These are phyloP conservation scores for Fusarium fracticaudum DNA, from an alignment of 2,329 filamentous ascomycete species.

Conservation along the genomic window DNA sequence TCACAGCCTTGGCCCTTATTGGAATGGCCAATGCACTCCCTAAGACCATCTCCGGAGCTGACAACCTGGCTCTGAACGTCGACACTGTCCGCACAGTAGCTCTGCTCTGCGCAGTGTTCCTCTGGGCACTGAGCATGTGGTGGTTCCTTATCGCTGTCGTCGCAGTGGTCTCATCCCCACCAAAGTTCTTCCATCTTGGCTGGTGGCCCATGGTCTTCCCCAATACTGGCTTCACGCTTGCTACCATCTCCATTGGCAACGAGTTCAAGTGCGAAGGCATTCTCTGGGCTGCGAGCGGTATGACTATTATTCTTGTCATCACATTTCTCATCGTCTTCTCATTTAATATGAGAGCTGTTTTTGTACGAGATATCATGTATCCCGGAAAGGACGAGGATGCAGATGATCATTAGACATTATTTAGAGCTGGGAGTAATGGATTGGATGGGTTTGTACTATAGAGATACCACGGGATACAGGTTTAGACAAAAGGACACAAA, in stretches of 20 bases:
- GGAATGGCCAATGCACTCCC: slow-evolving; percentile 66
- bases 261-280: slow-evolving; percentile 57
- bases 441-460: slow-evolving; percentile 1
- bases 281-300: slow-evolving; percentile 58
- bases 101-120: slow-evolving; percentile 61
- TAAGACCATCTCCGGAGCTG: slow-evolving; percentile 55
- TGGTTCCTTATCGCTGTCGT: slow-evolving; percentile 60
- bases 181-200: slow-evolving; percentile 65
- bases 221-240: slow-evolving; percentile 68
- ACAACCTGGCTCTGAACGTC: slow-evolving; percentile 54
- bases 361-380: slow-evolving; percentile 65
- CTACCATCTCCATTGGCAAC: slow-evolving; percentile 63
- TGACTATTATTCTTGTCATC: slow-evolving; percentile 57
- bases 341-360: slow-evolving; percentile 57
- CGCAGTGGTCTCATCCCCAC: slow-evolving; percentile 49
- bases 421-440: slow-evolving; percentile 1
- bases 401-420: slow-evolving; percentile 52
- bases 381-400: slow-evolving; percentile 65
- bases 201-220: slow-evolving; percentile 74
- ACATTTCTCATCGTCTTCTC: slow-evolving; percentile 57
- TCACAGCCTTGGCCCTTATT: slow-evolving; percentile 75
- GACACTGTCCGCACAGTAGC: slow-evolving; percentile 57
- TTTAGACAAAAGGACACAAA: slow-evolving; percentile 11
- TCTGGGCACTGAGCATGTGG: slow-evolving; percentile 72
- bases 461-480: slow-evolving; percentile 23